phyloP scores from a whole-genome alignment of 2,329 filamentous ascomycete genomes.

The Fusarium ramigenum region DNA sequence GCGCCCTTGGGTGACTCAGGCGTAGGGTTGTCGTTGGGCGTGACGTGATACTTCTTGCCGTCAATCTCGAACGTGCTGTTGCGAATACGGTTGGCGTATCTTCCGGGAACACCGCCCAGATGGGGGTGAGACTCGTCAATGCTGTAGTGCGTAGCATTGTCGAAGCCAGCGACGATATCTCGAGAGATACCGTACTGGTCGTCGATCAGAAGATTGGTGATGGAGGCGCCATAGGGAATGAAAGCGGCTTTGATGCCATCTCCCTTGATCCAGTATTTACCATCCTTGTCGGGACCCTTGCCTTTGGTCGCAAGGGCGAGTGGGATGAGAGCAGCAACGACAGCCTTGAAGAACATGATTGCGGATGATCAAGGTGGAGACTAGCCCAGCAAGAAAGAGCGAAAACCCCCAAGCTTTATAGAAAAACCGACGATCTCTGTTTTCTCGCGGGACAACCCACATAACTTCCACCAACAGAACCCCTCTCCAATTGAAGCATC shows the following conservation, averaged over 20 bases:
- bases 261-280: constrained; percentile 78
- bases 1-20: constrained; percentile 60
- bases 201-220: constrained; percentile 75
- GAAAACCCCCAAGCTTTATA: constrained; percentile 22
- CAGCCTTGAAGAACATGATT: constrained; percentile 33
- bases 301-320: constrained; percentile 24
- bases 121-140: constrained; percentile 73
- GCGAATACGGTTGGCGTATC: constrained; percentile 84
- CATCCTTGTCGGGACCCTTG: constrained; percentile 61
- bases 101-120: constrained; percentile 76
- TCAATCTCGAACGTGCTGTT: constrained; percentile 78
- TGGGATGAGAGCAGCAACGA: constrained; percentile 27
- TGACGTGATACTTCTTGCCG: constrained; percentile 66
- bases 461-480: constrained; percentile 13
- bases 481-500: background rate
- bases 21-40: constrained; percentile 71
- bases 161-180: constrained; percentile 78
- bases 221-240: constrained; percentile 77
- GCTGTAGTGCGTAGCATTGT: constrained; percentile 77
- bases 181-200: constrained; percentile 74
- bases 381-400: background rate
- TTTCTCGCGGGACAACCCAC: background rate
- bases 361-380: constrained; percentile 5
- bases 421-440: background rate
- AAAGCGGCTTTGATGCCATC: constrained; percentile 74